Evolutionary conservation across 1,284 basidiomycete species (phyloP).

Genomic region (Cerioporus squamosus): DNA sequence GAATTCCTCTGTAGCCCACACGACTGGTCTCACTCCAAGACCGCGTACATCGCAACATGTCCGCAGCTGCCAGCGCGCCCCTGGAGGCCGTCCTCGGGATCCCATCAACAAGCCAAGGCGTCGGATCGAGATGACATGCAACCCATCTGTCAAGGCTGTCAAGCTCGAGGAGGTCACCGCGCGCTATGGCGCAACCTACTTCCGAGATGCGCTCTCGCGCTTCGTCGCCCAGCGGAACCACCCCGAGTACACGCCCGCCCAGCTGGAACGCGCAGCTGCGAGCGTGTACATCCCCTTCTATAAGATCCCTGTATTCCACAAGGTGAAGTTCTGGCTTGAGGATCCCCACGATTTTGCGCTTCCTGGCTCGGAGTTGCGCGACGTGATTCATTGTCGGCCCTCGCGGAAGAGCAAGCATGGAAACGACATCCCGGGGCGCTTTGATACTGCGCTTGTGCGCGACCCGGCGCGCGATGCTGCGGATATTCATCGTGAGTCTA

Average conservation of each 20-base stretch:
- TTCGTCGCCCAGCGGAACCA: background rate
- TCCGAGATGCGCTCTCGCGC: background rate
- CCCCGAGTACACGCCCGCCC: background rate
- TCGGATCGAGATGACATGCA: background rate
- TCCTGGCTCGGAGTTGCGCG: background rate
- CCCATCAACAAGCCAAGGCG: background rate
- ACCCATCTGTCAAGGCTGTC: background rate
- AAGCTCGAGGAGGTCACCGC: background rate
- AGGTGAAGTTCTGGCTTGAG: background rate
- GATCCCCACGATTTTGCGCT: background rate
- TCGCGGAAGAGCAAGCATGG: constrained; percentile 4
- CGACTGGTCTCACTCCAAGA: too few relatives aligned
- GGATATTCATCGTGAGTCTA: constrained; percentile 4
- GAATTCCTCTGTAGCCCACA: too few relatives aligned
- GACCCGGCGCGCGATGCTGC: background rate
- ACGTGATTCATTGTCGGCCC: constrained; percentile 18
- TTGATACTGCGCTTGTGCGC: constrained; percentile 23
- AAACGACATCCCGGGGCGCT: constrained; percentile 9
- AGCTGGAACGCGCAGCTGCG: background rate
- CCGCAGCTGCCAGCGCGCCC: too few relatives aligned
- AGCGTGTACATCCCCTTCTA: background rate
- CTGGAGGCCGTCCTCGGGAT: background rate
- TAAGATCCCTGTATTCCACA: background rate
- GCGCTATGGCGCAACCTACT: background rate
- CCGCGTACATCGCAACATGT: too few relatives aligned